Conservation (phyloP, 805 yeast species). For the Cyberlindnera saturnus region DNA sequence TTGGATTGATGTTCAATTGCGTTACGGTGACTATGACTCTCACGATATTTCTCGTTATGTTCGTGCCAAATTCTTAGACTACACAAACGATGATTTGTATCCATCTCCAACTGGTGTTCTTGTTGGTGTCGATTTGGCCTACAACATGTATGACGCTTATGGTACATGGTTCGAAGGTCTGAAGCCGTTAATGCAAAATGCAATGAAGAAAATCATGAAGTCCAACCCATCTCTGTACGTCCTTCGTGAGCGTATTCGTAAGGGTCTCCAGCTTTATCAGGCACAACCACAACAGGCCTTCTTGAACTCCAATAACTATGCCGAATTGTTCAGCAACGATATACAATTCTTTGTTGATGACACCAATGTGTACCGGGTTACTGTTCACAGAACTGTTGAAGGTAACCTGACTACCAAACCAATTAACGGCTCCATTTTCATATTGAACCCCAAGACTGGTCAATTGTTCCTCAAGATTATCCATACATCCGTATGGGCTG, state of each 20-base stretch:
- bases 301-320: conserved; percentile 82
- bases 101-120: conserved; percentile 92
- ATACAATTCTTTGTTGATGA: conserved; percentile 87
- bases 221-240: conserved; percentile 91
- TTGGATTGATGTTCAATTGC: conserved; percentile 92
- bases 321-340: conserved; percentile 81
- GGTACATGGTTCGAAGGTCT: conserved; percentile 98
- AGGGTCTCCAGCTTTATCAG: conserved; percentile 89
- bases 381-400: conserved; percentile 85
- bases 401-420: conserved; percentile 92
- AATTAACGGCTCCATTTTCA: conserved; percentile 87
- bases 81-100: conserved; percentile 82
- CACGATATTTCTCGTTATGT: conserved; percentile 94
- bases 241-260: conserved; percentile 86
- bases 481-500: conserved; percentile 95
- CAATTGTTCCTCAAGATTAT: conserved; percentile 84
- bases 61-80: conserved; percentile 87
- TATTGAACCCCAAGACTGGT: conserved; percentile 85
- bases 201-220: conserved; percentile 91
- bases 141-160: conserved; percentile 92
- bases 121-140: conserved; percentile 88
- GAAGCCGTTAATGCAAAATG: conserved; percentile 83
- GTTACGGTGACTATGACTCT: conserved; percentile 97
- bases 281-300: conserved; percentile 91
- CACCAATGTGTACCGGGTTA: conserved; percentile 87